Base-by-base conservation (phyloP, 2,329 filamentous ascomycete species). In the Sporothrix phasma region DNA sequence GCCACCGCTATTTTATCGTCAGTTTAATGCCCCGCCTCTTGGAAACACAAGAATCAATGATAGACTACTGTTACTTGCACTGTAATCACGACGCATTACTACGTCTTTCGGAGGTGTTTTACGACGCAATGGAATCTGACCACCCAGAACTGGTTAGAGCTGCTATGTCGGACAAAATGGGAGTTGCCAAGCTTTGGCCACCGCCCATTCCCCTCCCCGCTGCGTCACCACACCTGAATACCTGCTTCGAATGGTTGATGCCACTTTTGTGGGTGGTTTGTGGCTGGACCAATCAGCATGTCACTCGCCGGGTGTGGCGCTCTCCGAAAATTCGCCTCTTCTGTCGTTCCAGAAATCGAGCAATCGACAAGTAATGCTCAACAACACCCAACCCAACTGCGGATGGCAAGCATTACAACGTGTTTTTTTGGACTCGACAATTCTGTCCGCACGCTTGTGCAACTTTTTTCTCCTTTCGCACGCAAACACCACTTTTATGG, bases 201-300 rank as follows among this genome's bases (percentile, higher is more conserved):
- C 45, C 22, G 22, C 45, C 45, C 22, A 4, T 26, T 26, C 45
- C 17, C 45, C 45, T 22, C 47, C 13, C 47, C 29, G 43, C 54
- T 58, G 54, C 54, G 54, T 58, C 54, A 43, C 54, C 43, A 19
- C 11, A 29, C n/a, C n/a, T 17, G 54, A 29, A 29, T 11, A 54
- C 15, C 19, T 19, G 29, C n/a, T 17, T 34, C 24, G 34, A 7
- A 37, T 10, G 34, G 34, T 37, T 37, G 11, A 37, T 37, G 15
- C 10, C 4, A 13, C 34, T 13, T 11, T 11, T 10, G 41, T 43
- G 13, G 41, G 41, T 37, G 58, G 56, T 49, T 47, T 54, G 61
- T 66, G 61, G 56, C 61, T 66, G 54, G 61, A 17, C 64, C 64
- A 66, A 66, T 66, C 64, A 66, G 61, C 26, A 34, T 15, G 11